A percentile compares a stretch with the other conserved stretches of the same genome.
Conservation (phyloP, 1,284 basidiomycete species). For the Trichosporon inkin region DNA sequence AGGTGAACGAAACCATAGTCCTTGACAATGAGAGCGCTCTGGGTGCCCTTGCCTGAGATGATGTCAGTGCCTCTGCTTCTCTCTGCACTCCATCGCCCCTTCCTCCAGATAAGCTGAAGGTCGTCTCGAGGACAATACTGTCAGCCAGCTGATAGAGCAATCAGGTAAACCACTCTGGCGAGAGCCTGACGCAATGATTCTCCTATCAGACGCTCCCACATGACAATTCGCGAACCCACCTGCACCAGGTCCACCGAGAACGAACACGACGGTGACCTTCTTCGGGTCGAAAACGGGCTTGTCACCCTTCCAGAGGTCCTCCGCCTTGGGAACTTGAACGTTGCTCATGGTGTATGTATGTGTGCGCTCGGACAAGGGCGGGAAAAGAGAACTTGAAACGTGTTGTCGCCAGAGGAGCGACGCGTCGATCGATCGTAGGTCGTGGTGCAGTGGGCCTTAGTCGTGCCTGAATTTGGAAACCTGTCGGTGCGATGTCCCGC, state of each 20-base stretch:
- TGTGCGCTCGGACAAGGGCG: neutral
- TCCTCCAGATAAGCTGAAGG: neutral
- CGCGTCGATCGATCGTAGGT: neutral
- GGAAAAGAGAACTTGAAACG: constrained; percentile 1
- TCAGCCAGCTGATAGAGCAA: neutral
- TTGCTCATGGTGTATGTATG: neutral
- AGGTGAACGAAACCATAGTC: constrained; percentile 91
- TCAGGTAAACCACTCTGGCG: neutral
- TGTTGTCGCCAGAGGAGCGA: neutral
- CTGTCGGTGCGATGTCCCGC: neutral
- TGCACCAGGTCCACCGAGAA: constrained; percentile 94
- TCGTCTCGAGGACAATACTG: neutral
- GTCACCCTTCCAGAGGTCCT: constrained; percentile 18
- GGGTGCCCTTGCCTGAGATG: constrained; percentile 85
- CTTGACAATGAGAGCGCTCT: constrained; percentile 80
- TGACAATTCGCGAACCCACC: constrained; percentile 54
- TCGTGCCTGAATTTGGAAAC: neutral
- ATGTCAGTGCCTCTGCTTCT: neutral
- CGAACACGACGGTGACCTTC: constrained; percentile 86
- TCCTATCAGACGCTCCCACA: neutral
- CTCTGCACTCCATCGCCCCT: too few species aligned
- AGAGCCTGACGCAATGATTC: neutral
- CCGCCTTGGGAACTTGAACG: constrained; percentile 7
- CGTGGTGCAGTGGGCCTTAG: constrained; percentile 1
- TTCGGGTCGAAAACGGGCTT: constrained; percentile 62